Evolutionary conservation across 495 filamentous ascomycete species (phyloP).

Genomic region (Hypoxylon rickii): DNA sequence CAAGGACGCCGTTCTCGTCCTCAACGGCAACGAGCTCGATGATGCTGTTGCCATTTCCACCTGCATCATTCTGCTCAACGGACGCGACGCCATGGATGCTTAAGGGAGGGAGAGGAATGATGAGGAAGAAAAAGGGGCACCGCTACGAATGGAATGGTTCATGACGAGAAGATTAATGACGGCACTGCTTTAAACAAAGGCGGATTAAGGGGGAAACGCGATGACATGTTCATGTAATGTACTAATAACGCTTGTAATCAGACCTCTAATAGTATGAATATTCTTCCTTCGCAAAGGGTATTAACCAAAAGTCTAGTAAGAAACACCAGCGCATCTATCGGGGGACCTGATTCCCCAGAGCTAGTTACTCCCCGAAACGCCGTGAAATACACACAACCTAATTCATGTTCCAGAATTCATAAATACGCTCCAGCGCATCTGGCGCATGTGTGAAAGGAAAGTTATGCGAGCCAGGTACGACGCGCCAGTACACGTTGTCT

Average conservation of each 20-base stretch:
- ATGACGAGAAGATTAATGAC: not conserved
- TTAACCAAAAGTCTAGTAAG: too few species aligned
- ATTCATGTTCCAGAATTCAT: constrained; percentile 44
- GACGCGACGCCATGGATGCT: constrained; percentile 38
- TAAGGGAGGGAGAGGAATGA: constrained; percentile 1
- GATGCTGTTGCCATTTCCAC: constrained; percentile 36
- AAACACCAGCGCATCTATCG: too few species aligned
- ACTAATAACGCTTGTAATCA: constrained; percentile 11
- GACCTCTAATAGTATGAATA: constrained; percentile 11
- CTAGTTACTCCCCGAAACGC: too few species aligned
- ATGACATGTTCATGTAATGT: constrained; percentile 3
- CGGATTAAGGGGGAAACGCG: not conserved
- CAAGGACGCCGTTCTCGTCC: constrained; percentile 34
- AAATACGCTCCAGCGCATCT: constrained; percentile 47
- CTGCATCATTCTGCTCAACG: constrained; percentile 38
- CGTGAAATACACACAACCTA: not conserved
- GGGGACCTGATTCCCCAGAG: too few species aligned
- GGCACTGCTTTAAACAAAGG: not conserved
- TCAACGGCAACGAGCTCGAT: constrained; percentile 33
- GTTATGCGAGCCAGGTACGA: constrained; percentile 55
- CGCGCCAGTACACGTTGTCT: constrained; percentile 46
- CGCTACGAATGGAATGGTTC: not conserved
- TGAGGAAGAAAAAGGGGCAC: not conserved
- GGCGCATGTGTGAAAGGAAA: constrained; percentile 52
- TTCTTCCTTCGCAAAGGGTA: too few species aligned